Base-by-base conservation (phyloP, 345 rosid genomes). In the Rhodamnia argentea region DNA sequence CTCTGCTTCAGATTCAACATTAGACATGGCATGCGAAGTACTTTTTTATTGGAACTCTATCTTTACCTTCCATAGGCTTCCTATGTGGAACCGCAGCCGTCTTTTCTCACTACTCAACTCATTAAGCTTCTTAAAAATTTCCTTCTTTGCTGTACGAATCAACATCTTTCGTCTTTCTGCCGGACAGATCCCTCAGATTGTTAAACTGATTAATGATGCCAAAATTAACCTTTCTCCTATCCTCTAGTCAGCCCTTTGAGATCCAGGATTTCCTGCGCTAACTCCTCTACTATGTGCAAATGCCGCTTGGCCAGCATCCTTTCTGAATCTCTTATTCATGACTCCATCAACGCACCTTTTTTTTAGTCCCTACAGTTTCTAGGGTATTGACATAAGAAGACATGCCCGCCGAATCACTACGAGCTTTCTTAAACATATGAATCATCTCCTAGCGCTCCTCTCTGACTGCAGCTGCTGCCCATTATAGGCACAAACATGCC, bases 61-160 rank as follows among this genome's bases (percentile, higher is more conserved):
- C 57, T 83, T 86, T 88, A 59, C 52, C 27, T 75, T 81, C 86
- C 60, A 64, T 52, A 59, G 26, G 26, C 84, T 89, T 86, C 47
- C 52, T 18, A 52, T 74, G 47, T 74, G 78, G 22, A 11, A 83
- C 27, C 51, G 44, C 74, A 47, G 15, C 87, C 32, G 42, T 78
- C 57, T 90, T 76, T 86, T 74, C 83, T 81, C 84, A 58, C 47
- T 42, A 53, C 54, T 83, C 88, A 86, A 88, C n/a, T 85, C 89
- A 32, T 86, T 78, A 15, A 92, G 85, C 87, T 83, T 90, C 88
- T 83, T 51, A 42, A 16, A 20, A 85, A 93, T 88, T 29, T 86
- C 87, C 62, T 42, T 88, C 86, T 76, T 87, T 70, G 91, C 94
- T 90, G 83, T 91, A 10, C 62, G 54, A 84, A 86, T 84, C 87